Percentiles rank a stretch among this genome's conserved stretches.
These are phyloP conservation scores for Trametopsis cervina DNA, from an alignment of 768 basidiomycete genomes.

Conservation along the genomic window DNA sequence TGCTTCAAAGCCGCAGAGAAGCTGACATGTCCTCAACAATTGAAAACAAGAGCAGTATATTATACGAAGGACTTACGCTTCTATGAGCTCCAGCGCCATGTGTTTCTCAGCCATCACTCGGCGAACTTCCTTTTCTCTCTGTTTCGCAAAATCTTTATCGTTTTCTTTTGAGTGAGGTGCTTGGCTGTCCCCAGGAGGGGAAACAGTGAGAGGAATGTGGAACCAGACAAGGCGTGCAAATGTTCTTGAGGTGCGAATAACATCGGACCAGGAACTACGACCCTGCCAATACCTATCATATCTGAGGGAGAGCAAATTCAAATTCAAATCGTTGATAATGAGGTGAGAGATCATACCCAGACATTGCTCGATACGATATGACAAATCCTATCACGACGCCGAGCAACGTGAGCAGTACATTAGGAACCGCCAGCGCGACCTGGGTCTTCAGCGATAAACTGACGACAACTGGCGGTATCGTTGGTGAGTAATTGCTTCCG, in stretches of 20 bases:
- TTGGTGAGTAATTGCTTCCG: not conserved
- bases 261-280: constrained; percentile 47
- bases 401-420: constrained; percentile 53
- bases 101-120: constrained; percentile 55
- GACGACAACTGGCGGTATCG: constrained; percentile 38
- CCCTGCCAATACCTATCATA: constrained; percentile 63
- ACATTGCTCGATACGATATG: constrained; percentile 56
- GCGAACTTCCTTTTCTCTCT: constrained; percentile 32
- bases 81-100: constrained; percentile 49
- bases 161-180: not conserved
- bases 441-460: constrained; percentile 34
- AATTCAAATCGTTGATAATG: not conserved
- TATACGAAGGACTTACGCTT: constrained; percentile 35
- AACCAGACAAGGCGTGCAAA: constrained; percentile 54
- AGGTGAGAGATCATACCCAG: constrained; percentile 35
- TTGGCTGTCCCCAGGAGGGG: not conserved
- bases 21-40: constrained; percentile 30
- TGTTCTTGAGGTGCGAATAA: constrained; percentile 43
- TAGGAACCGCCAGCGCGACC: constrained; percentile 40
- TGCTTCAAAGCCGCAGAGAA: constrained; percentile 56
- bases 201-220: constrained; percentile 45
- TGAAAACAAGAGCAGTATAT: not conserved
- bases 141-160: constrained; percentile 24
- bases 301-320: constrained; percentile 20
- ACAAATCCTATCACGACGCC: constrained; percentile 54